These are phyloP conservation scores for Aspergillus terreus DNA, from an alignment of 2,329 filamentous ascomycete species.

Conservation along the genomic window DNA sequence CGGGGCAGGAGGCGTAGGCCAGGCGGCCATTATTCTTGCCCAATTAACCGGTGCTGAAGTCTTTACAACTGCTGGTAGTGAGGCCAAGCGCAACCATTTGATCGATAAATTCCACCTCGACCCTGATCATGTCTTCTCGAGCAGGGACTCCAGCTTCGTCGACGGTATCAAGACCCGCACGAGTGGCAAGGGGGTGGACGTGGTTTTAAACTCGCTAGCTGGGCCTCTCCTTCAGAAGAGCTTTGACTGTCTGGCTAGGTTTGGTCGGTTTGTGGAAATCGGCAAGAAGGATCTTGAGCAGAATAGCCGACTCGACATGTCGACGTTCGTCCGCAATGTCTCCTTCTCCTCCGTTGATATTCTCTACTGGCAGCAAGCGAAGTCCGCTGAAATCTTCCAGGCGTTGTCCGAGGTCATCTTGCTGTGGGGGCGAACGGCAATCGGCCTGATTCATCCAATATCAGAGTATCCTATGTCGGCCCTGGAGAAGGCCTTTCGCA, in stretches of 20 bases:
- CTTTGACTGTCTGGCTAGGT: not conserved
- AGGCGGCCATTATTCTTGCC: constrained; percentile 3
- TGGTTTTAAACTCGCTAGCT: not conserved
- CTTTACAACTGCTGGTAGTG: not conserved
- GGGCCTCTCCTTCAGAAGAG: not conserved
- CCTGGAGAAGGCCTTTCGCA: not conserved
- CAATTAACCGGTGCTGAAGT: not conserved
- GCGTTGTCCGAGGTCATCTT: too few species aligned
- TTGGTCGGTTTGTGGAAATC: constrained; percentile 2
- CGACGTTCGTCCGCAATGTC: not conserved
- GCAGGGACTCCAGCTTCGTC: not conserved
- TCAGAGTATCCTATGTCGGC: not conserved
- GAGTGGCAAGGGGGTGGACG: not conserved
- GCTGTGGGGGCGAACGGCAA: not conserved
- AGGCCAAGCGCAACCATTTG: not conserved
- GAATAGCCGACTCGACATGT: not conserved
- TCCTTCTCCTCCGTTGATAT: not conserved
- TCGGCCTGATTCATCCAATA: not conserved
- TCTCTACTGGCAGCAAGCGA: not conserved
- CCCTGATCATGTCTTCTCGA: not conserved
- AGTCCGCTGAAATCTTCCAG: not conserved
- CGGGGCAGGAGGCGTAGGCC: constrained; percentile 2
- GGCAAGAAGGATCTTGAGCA: not conserved
- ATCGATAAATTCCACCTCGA: not conserved
- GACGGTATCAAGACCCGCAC: not conserved